These are phyloP conservation scores for Petasospora fabianii DNA, from an alignment of 1,139 yeast species.

Conservation along the genomic window DNA sequence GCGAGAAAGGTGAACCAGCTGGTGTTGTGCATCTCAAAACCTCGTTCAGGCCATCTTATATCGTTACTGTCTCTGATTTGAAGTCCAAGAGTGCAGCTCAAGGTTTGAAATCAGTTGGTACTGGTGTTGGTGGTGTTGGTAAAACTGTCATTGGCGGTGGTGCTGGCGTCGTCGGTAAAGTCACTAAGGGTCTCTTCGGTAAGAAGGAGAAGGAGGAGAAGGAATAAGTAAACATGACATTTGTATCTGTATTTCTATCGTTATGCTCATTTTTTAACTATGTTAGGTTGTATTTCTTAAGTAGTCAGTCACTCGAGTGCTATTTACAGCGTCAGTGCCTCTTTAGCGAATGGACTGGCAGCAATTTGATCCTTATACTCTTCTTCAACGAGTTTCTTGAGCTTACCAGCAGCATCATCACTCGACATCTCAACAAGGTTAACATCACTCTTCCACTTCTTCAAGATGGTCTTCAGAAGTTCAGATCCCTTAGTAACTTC, in stretches of 20 bases:
- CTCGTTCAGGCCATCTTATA: conserved; percentile 67
- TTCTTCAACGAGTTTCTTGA: conserved; percentile 34
- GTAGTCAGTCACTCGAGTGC: too few species aligned
- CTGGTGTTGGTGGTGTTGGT: conserved; percentile 30
- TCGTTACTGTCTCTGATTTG: conserved; percentile 35
- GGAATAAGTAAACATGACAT: neutral
- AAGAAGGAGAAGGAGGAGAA: conserved; percentile 25
- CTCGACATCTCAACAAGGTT: conserved; percentile 29
- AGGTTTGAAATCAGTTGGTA: conserved; percentile 32
- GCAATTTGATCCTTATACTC: conserved; percentile 28
- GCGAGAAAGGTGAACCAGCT: conserved; percentile 48
- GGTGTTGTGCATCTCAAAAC: conserved; percentile 63
- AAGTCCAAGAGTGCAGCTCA: conserved; percentile 33
- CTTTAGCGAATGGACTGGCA: conserved; percentile 40
- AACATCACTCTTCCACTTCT: conserved; percentile 56
- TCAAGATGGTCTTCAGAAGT: conserved; percentile 50
- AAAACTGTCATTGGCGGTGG: conserved; percentile 40
- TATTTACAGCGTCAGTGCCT: conserved; percentile 34
- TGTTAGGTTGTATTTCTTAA: neutral
- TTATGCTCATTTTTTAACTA: neutral
- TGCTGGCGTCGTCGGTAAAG: conserved; percentile 39
- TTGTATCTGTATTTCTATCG: neutral
- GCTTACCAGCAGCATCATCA: conserved; percentile 36
- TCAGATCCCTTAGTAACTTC: conserved; percentile 58
- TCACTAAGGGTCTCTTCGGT: conserved; percentile 32